These are phyloP conservation scores for Yueomyces sp. DNA, from an alignment of 1,139 yeast species.

Conservation along the genomic window DNA sequence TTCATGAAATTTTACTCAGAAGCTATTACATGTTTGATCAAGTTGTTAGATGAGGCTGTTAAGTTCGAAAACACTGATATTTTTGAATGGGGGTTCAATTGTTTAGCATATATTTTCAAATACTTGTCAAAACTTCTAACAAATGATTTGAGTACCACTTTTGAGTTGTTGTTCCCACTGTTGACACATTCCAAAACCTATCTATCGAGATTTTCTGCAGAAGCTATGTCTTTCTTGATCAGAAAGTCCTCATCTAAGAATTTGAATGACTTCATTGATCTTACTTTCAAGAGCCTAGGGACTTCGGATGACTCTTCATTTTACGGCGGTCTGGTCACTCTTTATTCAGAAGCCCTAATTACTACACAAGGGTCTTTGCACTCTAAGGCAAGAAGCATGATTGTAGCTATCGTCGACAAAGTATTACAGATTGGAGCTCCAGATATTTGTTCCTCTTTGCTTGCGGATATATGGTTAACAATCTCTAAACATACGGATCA, in stretches of 20 bases:
- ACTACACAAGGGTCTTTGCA: slow-evolving; percentile 65
- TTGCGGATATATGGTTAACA: slow-evolving; percentile 47
- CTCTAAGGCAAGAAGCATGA: slow-evolving; percentile 46
- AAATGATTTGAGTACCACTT: slow-evolving; percentile 56
- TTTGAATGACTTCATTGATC: slow-evolving; percentile 35
- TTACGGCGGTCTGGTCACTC: slow-evolving; percentile 43
- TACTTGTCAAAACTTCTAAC: slow-evolving; percentile 58
- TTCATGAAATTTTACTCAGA: slow-evolving; percentile 57
- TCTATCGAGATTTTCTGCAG: slow-evolving; percentile 76
- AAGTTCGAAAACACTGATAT: slow-evolving; percentile 40
- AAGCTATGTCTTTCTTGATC: slow-evolving; percentile 73
- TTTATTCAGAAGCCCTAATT: slow-evolving; percentile 65
- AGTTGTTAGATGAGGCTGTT: slow-evolving; percentile 33
- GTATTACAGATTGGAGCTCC: slow-evolving; percentile 22
- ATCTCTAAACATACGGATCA: slow-evolving; percentile 50
- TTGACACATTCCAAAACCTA: slow-evolving; percentile 47
- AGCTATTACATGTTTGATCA: slow-evolving; percentile 40
- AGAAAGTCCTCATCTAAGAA: slow-evolving; percentile 49
- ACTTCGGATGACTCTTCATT: slow-evolving; percentile 30
- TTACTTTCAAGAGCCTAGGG: slow-evolving; percentile 34
- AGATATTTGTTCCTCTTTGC: slow-evolving; percentile 28
- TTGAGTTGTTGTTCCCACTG: slow-evolving; percentile 51
- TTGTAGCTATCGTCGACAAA: slow-evolving; percentile 32
- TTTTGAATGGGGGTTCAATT: slow-evolving; percentile 74
- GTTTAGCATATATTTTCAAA: slow-evolving; percentile 81